Evolutionary conservation across 1,139 yeast genomes (phyloP), one percentile per base, ranked within the genome.

Genomic region (Debaryomyces singareniensis): DNA sequence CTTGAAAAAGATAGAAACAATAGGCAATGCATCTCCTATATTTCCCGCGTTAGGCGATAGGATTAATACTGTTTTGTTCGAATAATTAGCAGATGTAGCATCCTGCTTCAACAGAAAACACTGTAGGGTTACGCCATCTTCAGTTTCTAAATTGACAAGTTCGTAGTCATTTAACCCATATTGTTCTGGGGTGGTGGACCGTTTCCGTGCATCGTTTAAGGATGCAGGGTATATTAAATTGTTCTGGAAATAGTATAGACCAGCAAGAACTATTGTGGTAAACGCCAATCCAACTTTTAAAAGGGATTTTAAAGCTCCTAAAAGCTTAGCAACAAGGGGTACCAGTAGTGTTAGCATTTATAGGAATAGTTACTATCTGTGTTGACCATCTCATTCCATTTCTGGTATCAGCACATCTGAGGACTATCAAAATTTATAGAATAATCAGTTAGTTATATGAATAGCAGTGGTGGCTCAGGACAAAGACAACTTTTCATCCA

Each of bases 11-110:
- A 81, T 58, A 31, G 79, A 69, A 1, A 84, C 95, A 5, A 87
- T 72, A 1, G 97, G 96, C 32, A 91, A 62, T 14, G 87, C 80
- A 51, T 86, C 91, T 22, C 98, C 98, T 34, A 91, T 91, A 53
- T 93, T 91, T 4, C 98, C 98, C 2, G 97, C 98, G 56, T 91
- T 91, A 3, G 98, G 98, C 26, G 87, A 80, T 33, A 87, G 66
- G 20, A 91, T 69, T 28, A 93, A 50, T 5, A 91, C 69, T 0
- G 98, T 89, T 38, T 81, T 80, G 42, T 74, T 68, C 20, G 65
- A 52, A 35, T 79, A 77, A 7, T 47, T 39, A 1, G 64, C 46
- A 4, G 57, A 44, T 10, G 47, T 47, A 3, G 52, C 42, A 42
- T 76, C 75, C 27, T 78, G 84, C 32, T 63, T 63, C 39, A 67